A percentile compares a stretch with the other conserved stretches of the same genome.
These are phyloP conservation scores for Millerozyma miso DNA, from an alignment of 805 yeast species.

Conservation along the genomic window DNA sequence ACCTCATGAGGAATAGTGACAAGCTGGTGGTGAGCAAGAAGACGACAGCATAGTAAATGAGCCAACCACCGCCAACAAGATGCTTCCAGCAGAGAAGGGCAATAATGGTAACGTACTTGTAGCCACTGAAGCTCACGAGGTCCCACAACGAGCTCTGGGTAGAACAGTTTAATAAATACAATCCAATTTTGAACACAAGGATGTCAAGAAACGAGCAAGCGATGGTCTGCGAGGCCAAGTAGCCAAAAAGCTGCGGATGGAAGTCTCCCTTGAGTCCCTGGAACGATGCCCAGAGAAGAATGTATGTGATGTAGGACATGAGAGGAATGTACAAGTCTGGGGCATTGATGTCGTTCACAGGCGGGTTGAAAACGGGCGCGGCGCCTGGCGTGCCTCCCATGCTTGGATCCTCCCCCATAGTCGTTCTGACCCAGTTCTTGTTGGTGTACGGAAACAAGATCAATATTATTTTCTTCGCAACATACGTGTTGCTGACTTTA, in stretches of 20 bases:
- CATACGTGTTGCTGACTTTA: slow-evolving; percentile 88
- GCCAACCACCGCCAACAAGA: slow-evolving; percentile 32
- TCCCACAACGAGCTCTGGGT: slow-evolving; percentile 68
- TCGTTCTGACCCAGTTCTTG: slow-evolving; percentile 72
- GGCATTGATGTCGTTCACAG: slow-evolving; percentile 84
- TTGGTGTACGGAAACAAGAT: slow-evolving; percentile 84
- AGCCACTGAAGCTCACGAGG: slow-evolving; percentile 84
- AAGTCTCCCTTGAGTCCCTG: slow-evolving; percentile 86
- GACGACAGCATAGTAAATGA: slow-evolving; percentile 31
- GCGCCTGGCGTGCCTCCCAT: slow-evolving; percentile 8
- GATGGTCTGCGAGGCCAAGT: slow-evolving; percentile 77
- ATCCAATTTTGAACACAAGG: slow-evolving; percentile 68
- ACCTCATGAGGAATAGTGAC: slow-evolving; percentile 61
- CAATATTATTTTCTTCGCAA: slow-evolving; percentile 63
- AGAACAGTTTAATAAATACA: slow-evolving; percentile 71
- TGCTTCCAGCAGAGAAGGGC: slow-evolving; percentile 51
- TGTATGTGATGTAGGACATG: slow-evolving; percentile 88
- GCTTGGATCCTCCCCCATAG: slow-evolving; percentile 12
- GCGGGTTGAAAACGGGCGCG: slow-evolving; percentile 55
- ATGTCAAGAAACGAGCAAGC: slow-evolving; percentile 81
- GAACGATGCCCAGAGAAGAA: slow-evolving; percentile 75
- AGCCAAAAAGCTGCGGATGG: slow-evolving; percentile 90
- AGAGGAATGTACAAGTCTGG: slow-evolving; percentile 95
- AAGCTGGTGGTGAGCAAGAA: slow-evolving; percentile 41
- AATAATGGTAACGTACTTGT: slow-evolving; percentile 82